Evolutionary conservation across 257 asterid genomes (phyloP).

Genomic region (Scutellaria minor): DNA sequence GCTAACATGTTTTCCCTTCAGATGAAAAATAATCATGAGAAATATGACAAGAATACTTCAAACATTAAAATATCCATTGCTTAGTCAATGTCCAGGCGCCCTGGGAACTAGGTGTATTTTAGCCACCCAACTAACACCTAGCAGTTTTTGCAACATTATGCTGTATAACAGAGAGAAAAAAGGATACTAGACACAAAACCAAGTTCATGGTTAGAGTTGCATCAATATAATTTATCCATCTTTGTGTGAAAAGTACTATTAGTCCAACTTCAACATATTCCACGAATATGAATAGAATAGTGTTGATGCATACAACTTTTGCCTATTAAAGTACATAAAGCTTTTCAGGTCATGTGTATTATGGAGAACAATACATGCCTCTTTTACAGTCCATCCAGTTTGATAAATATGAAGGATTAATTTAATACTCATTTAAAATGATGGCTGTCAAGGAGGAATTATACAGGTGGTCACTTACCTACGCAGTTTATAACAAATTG

Average conservation of each 20-base stretch:
- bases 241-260: background rate
- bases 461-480: too few relatives aligned
- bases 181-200: background rate
- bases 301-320: background rate
- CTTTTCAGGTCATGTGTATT: background rate
- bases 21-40: too few relatives aligned
- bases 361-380: background rate
- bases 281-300: background rate
- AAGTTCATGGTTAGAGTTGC: background rate
- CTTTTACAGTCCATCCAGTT: background rate
- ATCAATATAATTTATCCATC: background rate
- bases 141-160: too few relatives aligned
- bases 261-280: background rate
- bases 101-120: too few relatives aligned
- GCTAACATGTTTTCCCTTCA: too few relatives aligned
- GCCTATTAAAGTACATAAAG: background rate
- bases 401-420: background rate
- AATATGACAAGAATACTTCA: too few relatives aligned
- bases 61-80: too few relatives aligned
- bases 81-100: too few relatives aligned
- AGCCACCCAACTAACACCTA: too few relatives aligned
- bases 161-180: too few relatives aligned
- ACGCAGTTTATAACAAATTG: too few relatives aligned
- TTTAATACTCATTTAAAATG: background rate
- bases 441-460: background rate